These are phyloP conservation scores for Aspergillus bombycis DNA, from an alignment of 2,329 filamentous ascomycete species.

Conservation along the genomic window DNA sequence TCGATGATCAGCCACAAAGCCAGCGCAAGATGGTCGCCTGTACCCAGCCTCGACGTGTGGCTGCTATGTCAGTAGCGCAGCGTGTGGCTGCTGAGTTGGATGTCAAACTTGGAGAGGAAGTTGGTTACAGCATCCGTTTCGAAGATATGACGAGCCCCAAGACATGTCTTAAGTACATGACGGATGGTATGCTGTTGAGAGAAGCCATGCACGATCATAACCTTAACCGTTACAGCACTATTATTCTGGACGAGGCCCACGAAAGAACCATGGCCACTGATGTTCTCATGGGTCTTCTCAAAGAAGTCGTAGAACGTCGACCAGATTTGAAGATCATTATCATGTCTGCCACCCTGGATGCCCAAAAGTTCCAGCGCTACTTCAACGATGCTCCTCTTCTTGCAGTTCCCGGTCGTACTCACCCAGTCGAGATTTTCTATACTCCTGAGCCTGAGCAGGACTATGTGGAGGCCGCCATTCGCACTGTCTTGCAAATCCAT, in stretches of 20 bases:
- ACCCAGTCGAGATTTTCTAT: conserved; percentile 98
- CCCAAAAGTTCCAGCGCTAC: conserved; percentile 96
- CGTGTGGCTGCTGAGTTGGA: conserved; percentile 98
- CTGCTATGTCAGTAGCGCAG: conserved; percentile 97
- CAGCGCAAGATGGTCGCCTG: conserved; percentile 91
- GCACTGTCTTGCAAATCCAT: conserved; percentile 96
- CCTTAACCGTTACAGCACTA: conserved; percentile 90
- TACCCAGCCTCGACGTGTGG: conserved; percentile 95
- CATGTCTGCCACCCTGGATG: conserved; percentile 97
- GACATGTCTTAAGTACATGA: conserved; percentile 99
- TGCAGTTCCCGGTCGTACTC: conserved; percentile 90
- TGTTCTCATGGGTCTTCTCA: conserved; percentile 94
- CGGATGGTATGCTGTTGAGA: conserved; percentile 94
- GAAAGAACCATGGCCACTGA: conserved; percentile 96
- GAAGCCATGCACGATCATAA: conserved; percentile 97
- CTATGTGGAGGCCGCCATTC: conserved; percentile 92
- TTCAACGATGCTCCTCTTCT: conserved; percentile 93
- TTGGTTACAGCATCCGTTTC: conserved; percentile 98
- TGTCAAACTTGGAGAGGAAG: conserved; percentile 87
- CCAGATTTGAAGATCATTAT: conserved; percentile 97
- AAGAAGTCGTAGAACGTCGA: conserved; percentile 80
- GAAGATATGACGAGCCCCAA: conserved; percentile 89
- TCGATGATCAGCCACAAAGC: conserved; percentile 88
- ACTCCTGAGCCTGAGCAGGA: conserved; percentile 94
- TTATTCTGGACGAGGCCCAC: conserved; percentile 98